phyloP scores from a whole-genome alignment of 108 stramenopile genomes.

The Nannochloropsis salina region DNA sequence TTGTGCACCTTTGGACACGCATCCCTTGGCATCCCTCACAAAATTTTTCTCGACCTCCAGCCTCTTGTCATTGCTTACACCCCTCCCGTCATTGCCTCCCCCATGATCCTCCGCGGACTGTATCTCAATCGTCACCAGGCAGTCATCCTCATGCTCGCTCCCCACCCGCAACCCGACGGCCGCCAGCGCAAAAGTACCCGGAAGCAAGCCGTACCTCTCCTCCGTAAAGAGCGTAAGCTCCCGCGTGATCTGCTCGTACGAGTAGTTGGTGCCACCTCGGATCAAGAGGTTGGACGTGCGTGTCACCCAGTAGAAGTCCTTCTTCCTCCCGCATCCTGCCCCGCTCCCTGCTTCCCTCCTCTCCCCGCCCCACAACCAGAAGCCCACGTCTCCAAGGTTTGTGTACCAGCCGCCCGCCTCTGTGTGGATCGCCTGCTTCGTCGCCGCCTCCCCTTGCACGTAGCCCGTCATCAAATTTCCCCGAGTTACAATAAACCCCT shows the following conservation, averaged over 20 bases:
- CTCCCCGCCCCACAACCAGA: neutral
- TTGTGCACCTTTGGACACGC: slow-evolving; percentile 18
- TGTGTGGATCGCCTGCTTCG: slow-evolving; percentile 22
- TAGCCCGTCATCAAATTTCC: slow-evolving; percentile 40
- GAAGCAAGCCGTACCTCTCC: neutral
- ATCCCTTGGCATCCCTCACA: neutral
- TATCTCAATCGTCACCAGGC: slow-evolving; percentile 28
- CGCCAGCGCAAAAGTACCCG: slow-evolving; percentile 19
- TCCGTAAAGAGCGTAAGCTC: slow-evolving; percentile 22
- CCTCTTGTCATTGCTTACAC: neutral
- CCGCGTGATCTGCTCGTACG: slow-evolving; percentile 34
- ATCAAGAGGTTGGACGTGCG: slow-evolving; percentile 31
- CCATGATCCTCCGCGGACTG: neutral
- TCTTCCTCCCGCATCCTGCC: neutral
- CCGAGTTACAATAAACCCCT: slow-evolving; percentile 28
- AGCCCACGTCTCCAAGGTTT: slow-evolving; percentile 41
- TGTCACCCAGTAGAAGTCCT: slow-evolving; percentile 29
- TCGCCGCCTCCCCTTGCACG: slow-evolving; percentile 25
- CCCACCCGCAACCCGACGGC: slow-evolving; percentile 28
- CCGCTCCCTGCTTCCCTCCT: neutral
- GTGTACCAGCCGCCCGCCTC: slow-evolving; percentile 36
- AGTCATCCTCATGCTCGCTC: slow-evolving; percentile 37
- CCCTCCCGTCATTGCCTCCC: neutral
- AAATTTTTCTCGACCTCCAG: neutral
- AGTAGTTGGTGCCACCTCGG: slow-evolving; percentile 39